A percentile compares a stretch with the other conserved stretches of the same genome.
Evolutionary conservation across 2,329 filamentous ascomycete species (phyloP).

Genomic region (Microcyclospora tardicrescens): DNA sequence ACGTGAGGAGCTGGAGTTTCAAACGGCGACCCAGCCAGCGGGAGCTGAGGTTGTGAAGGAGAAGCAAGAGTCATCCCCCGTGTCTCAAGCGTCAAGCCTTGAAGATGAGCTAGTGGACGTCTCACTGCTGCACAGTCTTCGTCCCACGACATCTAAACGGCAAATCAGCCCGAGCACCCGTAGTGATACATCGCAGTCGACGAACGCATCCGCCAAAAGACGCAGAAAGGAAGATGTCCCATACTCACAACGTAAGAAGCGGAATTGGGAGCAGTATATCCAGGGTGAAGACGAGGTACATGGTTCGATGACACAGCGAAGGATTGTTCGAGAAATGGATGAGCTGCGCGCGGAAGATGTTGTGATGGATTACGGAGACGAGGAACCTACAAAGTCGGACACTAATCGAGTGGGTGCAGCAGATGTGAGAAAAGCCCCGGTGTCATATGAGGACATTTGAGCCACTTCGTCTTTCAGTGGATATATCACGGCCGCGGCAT

Average conservation of each 20-base stretch:
- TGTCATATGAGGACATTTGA: background rate
- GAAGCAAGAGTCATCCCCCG: constrained; percentile 6
- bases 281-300: constrained; percentile 25
- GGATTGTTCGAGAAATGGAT: constrained; percentile 33
- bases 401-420: background rate
- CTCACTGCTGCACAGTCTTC: background rate
- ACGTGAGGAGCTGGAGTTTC: constrained; percentile 3
- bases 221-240: constrained; percentile 14
- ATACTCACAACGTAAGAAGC: constrained; percentile 21
- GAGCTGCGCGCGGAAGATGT: constrained; percentile 25
- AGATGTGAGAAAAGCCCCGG: background rate
- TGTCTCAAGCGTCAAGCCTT: constrained; percentile 15
- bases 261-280: constrained; percentile 24
- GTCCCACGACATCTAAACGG: constrained; percentile 1
- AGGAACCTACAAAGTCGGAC: background rate
- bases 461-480: background rate
- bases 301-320: constrained; percentile 30
- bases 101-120: constrained; percentile 10
- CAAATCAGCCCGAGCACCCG: constrained; percentile 9
- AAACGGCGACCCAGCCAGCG: background rate
- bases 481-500: background rate
- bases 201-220: background rate
- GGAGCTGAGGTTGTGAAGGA: background rate
- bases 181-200: constrained; percentile 10
- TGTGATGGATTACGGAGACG: constrained; percentile 36